A percentile compares a stretch with the other conserved stretches of the same genome.
Evolutionary conservation across 768 basidiomycete species (phyloP).

Genomic region (Leccinum uliginosum): DNA sequence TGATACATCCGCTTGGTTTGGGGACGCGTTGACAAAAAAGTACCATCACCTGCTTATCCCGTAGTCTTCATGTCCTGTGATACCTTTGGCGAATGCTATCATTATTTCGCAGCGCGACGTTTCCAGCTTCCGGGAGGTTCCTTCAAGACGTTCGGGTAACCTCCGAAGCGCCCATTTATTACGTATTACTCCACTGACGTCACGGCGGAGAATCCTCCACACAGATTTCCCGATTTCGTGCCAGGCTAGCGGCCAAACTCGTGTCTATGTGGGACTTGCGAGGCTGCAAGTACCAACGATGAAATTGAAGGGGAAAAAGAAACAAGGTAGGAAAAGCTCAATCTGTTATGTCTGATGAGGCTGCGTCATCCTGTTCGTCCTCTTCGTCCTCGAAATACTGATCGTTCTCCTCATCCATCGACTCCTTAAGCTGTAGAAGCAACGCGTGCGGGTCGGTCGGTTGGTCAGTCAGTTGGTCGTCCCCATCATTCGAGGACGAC

Average conservation of each 20-base stretch:
- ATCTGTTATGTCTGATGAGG: constrained; percentile 7
- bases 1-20: constrained; percentile 13
- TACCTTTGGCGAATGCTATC: constrained; percentile 28
- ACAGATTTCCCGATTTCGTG: not conserved
- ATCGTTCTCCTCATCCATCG: constrained; percentile 70
- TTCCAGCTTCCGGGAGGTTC: not conserved
- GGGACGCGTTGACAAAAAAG: constrained; percentile 21
- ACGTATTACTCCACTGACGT: not conserved
- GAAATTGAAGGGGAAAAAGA: not conserved
- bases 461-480: not conserved
- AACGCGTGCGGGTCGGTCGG: not conserved
- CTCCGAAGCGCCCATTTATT: not conserved
- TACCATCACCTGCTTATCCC: constrained; percentile 2
- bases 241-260: not conserved
- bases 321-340: constrained; percentile 3
- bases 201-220: not conserved
- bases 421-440: constrained; percentile 56
- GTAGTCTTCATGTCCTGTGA: constrained; percentile 18
- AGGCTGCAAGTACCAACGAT: not conserved
- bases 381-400: constrained; percentile 53
- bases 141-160: not conserved
- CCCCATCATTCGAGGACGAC: not conserved
- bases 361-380: constrained; percentile 24
- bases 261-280: not conserved
- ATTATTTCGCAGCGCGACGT: constrained; percentile 23